Base-by-base conservation (phyloP, 164 flowering plant species). In the Stephania cephalantha region DNA sequence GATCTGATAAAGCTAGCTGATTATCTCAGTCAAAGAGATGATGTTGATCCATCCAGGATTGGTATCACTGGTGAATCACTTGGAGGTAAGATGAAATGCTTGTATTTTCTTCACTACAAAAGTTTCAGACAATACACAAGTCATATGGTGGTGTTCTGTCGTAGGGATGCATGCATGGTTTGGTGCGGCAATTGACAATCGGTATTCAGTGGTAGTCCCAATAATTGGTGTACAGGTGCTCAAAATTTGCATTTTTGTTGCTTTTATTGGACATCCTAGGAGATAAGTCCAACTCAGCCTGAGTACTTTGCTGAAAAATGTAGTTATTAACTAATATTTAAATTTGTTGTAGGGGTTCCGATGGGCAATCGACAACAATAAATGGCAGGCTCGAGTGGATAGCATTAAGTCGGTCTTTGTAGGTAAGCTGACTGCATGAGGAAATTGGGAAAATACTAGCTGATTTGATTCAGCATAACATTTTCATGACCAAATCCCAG, bases 91-190 rank as follows among this genome's bases (percentile, higher is more conserved):
- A 71, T 48, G 25, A 58, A 72, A 66, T 78, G 67, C 66, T 29
- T 74, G 45, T 73, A 58, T 65, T 18, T 68, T 66, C 25, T 25
- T 20, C 9, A 31, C 1, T 53, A 12, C 42, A 74, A 22, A 31
- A 71, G 20, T 61, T 5, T 6, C 31, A 13, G 5, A 31, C 46
- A 29, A 25, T 25, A 66, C 65, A 8, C 53, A 72, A 69, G 42
- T 76, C 63, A 71, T 64, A 55, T 68, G 42, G 20, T 46, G 30
- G 72, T 78, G 71, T 73, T 74, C 17, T 65, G 69, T 31, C 81
- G 78, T 85, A 95, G 98, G 99, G 70, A 95, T 95, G 97, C 99
- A 96, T 87, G 97, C 98, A 53, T 92, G 96, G 94, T 91, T 93
- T 90, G 97, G 86, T 83, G 97, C 94, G 53, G 80, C 78, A 79